Base-by-base conservation (phyloP, 345 rosid species). In the Camelina sativa region DNA sequence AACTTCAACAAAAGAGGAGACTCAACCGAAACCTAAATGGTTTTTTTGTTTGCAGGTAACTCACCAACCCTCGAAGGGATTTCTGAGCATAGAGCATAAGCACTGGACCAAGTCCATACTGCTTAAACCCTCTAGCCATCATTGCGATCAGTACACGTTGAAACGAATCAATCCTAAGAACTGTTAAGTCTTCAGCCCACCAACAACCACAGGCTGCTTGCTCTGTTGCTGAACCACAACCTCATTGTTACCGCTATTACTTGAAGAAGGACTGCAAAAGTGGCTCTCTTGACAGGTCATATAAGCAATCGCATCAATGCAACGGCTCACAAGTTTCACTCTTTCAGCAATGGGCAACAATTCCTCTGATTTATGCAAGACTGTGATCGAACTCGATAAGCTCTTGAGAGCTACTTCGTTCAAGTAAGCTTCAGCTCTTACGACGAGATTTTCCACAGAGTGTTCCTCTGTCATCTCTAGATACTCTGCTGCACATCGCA, bases 41-140 rank as follows among this genome's bases (percentile, higher is more conserved):
- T 75, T 32, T 48, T 15, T 64, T n/a, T 38, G 38, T 72, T 17
- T 46, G 55, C 5, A 54, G 58, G 76, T 62, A 76, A 73, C 98
- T 88, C 82, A 94, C 98, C 97, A 94, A 83, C 51, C 97, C 97
- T 80, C 99, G 86, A 19, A 94, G 92, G 48, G 97, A 86, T 76
- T 88, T 94, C 76, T 91, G 96, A 8, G 97, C 97, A 65, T 90
- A 94, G 43, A 94, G 96, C 97, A 94, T 94, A 28, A 94, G 90
- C 40, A 94, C 84, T 20, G 97, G 99, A 51, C 93, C 99, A 69
- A 94, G 88, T 28, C 85, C 96, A 79, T 83, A 86, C 55, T 88
- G 97, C 69, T 88, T 88, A 74, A 88, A 88, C 72, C 96, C 97
- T 83, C 92, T 85, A 40, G 93, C 86, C 81, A 85, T 84, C 95